Base-by-base conservation (phyloP, 176 grass and related monocot genomes). In the Oryza coarctata region DNA sequence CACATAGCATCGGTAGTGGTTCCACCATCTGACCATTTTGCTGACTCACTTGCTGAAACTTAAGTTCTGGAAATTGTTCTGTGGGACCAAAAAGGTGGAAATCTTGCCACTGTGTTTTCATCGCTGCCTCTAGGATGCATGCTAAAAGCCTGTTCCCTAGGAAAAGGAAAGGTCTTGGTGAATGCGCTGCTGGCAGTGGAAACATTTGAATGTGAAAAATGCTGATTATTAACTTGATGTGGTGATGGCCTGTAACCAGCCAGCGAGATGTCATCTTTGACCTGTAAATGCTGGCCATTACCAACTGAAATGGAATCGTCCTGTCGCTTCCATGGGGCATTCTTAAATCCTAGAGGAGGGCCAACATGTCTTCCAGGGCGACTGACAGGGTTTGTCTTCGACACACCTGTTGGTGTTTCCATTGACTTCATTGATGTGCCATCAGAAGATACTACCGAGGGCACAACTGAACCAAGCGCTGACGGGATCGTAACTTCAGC, bases 341-440 rank as follows among this genome's bases (percentile, higher is more conserved):
- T 87, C 64, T 76, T 83, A 87, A 97, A 97, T 49, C 91, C 94
- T 58, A 92, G 95, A 86, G 95, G 95, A 65, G 95, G 95, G 8
- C 95, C 95, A 87, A 36, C 67, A 43, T 79, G 90, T 84, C 89
- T 94, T 82, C 66, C 43, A 41, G 95, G 90, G 65, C 88, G 92
- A 85, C 95, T 91, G 39, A 98, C 88, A 84, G 86, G 95, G 65
- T 87, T 98, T 71, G 91, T 93, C 81, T 86, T 98, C 39, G 75
- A 68, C 68, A 74, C 23, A 66, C 82, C 58, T 71, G 83, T 71
- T 22, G 71, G 62, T 73, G 82, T 70, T 65, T 89, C 85, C 65
- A 83, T 45, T 55, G 86, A 82, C 30, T 87, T 89, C 50, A 83
- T 86, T 45, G 70, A 11, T 3, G 44, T 9, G 18, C 63, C 91